These are phyloP conservation scores for Suillus subaureus DNA, from an alignment of 768 basidiomycete species.

Conservation along the genomic window DNA sequence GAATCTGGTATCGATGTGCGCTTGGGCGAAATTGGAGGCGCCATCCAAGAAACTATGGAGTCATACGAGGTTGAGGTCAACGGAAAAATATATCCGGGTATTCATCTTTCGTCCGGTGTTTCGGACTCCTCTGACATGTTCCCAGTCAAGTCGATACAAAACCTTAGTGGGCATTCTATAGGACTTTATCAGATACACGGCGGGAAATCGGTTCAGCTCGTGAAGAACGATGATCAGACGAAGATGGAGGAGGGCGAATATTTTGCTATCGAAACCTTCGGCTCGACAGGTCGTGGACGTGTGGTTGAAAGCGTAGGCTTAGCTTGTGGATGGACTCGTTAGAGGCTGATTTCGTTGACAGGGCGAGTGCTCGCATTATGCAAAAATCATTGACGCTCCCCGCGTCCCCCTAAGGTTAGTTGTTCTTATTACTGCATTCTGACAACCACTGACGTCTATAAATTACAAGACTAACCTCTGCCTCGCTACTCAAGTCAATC, in stretches of 20 bases:
- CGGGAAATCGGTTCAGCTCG: conserved; percentile 88
- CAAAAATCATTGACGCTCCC: conserved; percentile 68
- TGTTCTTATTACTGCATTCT: not conserved
- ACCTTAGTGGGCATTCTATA: conserved; percentile 95
- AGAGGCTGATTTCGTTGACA: conserved; percentile 29
- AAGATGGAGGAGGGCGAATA: conserved; percentile 99
- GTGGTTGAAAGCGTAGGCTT: conserved; percentile 76
- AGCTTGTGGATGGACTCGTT: not conserved
- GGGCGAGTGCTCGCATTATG: conserved; percentile 96
- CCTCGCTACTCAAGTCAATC: conserved; percentile 83
- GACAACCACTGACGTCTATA: conserved; percentile 9
- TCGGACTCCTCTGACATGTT: conserved; percentile 5
- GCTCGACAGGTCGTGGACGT: conserved; percentile 90
- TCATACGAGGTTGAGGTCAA: conserved; percentile 96
- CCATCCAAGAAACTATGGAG: conserved; percentile 98
- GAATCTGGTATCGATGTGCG: conserved; percentile 97
- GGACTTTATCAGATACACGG: conserved; percentile 91
- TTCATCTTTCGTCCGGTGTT: not conserved
- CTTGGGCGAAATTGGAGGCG: conserved; percentile 87
- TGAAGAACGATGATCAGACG: conserved; percentile 86
- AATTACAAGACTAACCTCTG: conserved; percentile 67
- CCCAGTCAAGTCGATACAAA: conserved; percentile 89
- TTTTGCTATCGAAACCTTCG: conserved; percentile 98
- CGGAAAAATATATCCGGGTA: conserved; percentile 82
- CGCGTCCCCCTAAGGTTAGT: conserved; percentile 74